Evolutionary conservation across 805 yeast species (phyloP), one percentile per base, ranked within the genome.

Genomic region (Saitoella complicata): DNA sequence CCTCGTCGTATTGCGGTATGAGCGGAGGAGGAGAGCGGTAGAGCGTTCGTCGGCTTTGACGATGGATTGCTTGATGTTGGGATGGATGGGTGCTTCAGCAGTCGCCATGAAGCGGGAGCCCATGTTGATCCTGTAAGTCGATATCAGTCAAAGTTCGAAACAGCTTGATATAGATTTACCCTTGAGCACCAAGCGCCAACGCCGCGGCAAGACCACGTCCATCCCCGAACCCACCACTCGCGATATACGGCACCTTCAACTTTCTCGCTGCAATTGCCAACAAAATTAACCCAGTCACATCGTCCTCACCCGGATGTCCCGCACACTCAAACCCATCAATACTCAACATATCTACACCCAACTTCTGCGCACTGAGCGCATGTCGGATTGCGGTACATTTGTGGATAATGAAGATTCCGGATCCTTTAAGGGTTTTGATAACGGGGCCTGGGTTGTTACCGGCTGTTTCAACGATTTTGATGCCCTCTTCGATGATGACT

Each of bases 221-320:
- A 44, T 58, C 60, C 5, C 58, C 61, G 45, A 56, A 58, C 1
- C 62, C 62, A 10, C 62, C 62, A 6, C 56, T 49, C 5, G 61
- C 62, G 41, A 58, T 54, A 32, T 49, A 51, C n/a, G 62, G 62
- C 32, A 58, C 50, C 43, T 49, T 50, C 40, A 56, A 54, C 38
- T 35, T 54, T 46, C 55, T 56, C n/a, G 51, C 49, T 5, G 32
- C 38, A 8, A 12, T 35, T 13, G 55, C 52, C 29, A 58, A 51
- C 38, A 58, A 49, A 13, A 59, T 46, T 42, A 59, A 43, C 5
- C 57, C 47, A 40, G 58, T 47, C 33, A 59, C 42, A 33, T 54
- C 63, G 46, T 58, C 57, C 47, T 59, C 62, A n/a, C 63, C 63
- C 12, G 63, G 63, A 44, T 59, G 63, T 9, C 63, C 63, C 6